Evolutionary conservation across 768 basidiomycete genomes (phyloP).

Genomic region (Cystoderma amianthinum): DNA sequence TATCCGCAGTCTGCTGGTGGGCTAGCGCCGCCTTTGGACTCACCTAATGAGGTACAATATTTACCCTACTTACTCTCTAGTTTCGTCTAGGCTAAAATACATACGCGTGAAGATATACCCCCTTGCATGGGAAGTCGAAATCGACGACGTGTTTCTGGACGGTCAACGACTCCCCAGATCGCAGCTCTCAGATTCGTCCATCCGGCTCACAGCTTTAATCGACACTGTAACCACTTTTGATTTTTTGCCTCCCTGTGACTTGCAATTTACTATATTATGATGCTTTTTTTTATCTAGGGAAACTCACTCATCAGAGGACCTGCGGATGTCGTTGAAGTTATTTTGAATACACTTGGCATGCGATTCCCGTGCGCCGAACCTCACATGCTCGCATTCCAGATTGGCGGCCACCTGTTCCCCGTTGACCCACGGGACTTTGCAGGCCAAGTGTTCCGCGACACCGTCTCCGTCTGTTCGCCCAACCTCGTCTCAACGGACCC

Average conservation of each 20-base stretch:
- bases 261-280: not conserved
- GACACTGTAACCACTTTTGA: conserved; percentile 58
- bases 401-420: conserved; percentile 63
- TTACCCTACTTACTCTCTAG: not conserved
- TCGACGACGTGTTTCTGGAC: conserved; percentile 71
- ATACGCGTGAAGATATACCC: conserved; percentile 40
- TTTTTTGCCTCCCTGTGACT: no score
- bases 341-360: conserved; percentile 31
- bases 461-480: conserved; percentile 37
- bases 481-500: conserved; percentile 60
- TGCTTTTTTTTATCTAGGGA: conserved; percentile 36
- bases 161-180: conserved; percentile 55
- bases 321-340: conserved; percentile 49
- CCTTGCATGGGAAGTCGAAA: conserved; percentile 63
- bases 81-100: not conserved
- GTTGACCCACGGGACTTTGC: conserved; percentile 74
- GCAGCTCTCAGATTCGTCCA: conserved; percentile 33
- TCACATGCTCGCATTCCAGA: conserved; percentile 60
- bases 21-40: conserved; percentile 44
- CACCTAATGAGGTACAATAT: conserved; percentile 47
- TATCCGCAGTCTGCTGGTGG: conserved; percentile 50
- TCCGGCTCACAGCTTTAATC: conserved; percentile 56
- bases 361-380: conserved; percentile 51
- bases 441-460: conserved; percentile 28
- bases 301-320: conserved; percentile 76